phyloP scores from a whole-genome alignment of 495 filamentous ascomycete species.

The Chlorociboria aeruginascens region DNA sequence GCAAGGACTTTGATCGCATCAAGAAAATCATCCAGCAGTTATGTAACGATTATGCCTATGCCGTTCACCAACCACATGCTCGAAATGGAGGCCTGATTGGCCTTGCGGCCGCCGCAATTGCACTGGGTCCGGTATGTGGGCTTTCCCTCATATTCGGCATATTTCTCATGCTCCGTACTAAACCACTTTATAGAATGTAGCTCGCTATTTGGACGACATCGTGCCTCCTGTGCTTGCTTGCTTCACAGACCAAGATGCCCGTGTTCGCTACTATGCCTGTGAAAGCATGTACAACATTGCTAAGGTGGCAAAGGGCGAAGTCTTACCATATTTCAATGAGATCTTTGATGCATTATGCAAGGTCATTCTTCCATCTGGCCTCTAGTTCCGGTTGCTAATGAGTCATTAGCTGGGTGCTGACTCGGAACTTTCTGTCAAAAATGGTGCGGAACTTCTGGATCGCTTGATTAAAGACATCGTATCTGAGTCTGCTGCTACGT shows the following conservation, averaged over 20 bases:
- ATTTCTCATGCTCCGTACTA: not conserved
- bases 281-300: conserved; percentile 99
- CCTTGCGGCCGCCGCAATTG: conserved; percentile 91
- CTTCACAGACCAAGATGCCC: conserved; percentile 95
- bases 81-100: conserved; percentile 95
- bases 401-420: conserved; percentile 74
- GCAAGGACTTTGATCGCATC: conserved; percentile 65
- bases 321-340: conserved; percentile 91
- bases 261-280: conserved; percentile 97
- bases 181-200: conserved; percentile 54
- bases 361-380: conserved; percentile 35
- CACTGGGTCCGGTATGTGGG: conserved; percentile 70
- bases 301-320: conserved; percentile 97
- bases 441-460: conserved; percentile 93
- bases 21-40: conserved; percentile 85
- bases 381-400: conserved; percentile 1
- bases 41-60: conserved; percentile 95
- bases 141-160: too few relatives aligned
- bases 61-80: conserved; percentile 93
- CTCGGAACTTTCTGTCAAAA: conserved; percentile 93
- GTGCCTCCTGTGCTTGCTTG: conserved; percentile 97
- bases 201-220: conserved; percentile 80
- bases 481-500: conserved; percentile 88
- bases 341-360: conserved; percentile 97
- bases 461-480: conserved; percentile 97